Evolutionary conservation across 495 filamentous ascomycete species (phyloP).

Genomic region (Neurospora sp.): DNA sequence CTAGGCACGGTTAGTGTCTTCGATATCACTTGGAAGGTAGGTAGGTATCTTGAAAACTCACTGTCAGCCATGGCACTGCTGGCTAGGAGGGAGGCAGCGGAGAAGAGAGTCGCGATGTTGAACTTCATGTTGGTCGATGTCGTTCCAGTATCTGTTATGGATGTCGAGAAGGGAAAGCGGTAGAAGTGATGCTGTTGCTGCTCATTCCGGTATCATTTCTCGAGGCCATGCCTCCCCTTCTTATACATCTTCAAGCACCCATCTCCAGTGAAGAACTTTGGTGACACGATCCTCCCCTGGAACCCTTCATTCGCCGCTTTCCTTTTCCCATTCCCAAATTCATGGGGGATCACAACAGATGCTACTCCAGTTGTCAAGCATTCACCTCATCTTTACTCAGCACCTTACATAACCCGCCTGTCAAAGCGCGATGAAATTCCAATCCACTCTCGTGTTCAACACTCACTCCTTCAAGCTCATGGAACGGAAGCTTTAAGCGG

Average conservation of each 20-base stretch:
- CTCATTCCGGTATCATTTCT: background rate
- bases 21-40: background rate
- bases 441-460: background rate
- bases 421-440: background rate
- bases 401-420: background rate
- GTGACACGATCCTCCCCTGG: background rate
- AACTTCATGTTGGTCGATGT: constrained; percentile 9
- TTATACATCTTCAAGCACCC: background rate
- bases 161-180: background rate
- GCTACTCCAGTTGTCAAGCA: background rate
- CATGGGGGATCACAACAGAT: background rate
- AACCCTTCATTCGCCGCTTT: background rate
- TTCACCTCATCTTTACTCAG: background rate
- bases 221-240: background rate
- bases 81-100: constrained; percentile 10
- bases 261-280: background rate
- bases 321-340: no score
- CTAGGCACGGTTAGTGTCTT: background rate
- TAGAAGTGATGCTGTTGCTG: background rate
- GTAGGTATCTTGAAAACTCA: background rate
- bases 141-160: background rate
- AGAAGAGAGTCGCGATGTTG: constrained; percentile 3
- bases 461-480: background rate
- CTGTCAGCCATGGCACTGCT: constrained; percentile 11
- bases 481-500: background rate